phyloP scores from a whole-genome alignment of 352 stramenopile genomes.

The Phytophthora megakarya region DNA sequence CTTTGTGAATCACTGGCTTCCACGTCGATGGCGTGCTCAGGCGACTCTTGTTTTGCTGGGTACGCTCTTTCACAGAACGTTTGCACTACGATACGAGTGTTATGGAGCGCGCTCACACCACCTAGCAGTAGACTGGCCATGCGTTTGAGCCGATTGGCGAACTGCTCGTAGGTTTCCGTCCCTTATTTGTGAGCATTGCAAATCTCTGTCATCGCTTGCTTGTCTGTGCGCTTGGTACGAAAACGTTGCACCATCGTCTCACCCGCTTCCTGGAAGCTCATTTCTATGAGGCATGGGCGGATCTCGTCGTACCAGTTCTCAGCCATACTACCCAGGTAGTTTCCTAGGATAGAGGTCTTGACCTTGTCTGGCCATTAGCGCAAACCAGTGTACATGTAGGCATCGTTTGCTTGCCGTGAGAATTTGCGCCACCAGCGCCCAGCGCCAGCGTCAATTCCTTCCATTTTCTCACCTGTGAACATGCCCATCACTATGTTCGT shows the following conservation, averaged over 20 bases:
- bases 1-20: not conserved
- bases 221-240: not conserved
- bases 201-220: not conserved
- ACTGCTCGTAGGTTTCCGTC: not conserved
- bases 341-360: not conserved
- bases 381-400: not conserved
- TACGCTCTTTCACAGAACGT: not conserved
- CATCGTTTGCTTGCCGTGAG: not conserved
- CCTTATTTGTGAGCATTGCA: not conserved
- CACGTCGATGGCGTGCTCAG: not conserved
- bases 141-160: not conserved
- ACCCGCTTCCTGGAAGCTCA: not conserved
- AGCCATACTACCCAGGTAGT: constrained; percentile 3
- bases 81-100: not conserved
- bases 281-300: not conserved
- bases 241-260: not conserved
- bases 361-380: not conserved
- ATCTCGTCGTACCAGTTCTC: constrained; percentile 8
- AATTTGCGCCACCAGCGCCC: constrained; percentile 5
- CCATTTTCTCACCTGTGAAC: not conserved
- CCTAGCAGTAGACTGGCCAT: not conserved
- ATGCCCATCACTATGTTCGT: not conserved
- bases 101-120: not conserved
- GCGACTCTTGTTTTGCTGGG: not conserved
- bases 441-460: not conserved